These are phyloP conservation scores for Recurvomyces mirabilis DNA, from an alignment of 495 filamentous ascomycete genomes.

Conservation along the genomic window DNA sequence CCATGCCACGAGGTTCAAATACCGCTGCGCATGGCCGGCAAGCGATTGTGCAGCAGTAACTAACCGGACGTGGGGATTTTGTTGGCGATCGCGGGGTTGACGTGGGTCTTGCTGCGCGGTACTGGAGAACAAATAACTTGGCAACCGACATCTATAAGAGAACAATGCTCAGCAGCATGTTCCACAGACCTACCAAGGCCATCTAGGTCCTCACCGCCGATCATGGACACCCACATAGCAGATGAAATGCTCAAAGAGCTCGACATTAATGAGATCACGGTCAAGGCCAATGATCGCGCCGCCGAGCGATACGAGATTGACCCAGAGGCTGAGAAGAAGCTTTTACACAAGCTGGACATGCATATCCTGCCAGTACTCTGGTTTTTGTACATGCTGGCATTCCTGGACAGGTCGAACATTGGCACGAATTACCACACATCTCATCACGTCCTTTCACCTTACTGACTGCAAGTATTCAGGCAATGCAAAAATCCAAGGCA, in stretches of 20 bases:
- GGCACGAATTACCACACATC: background rate
- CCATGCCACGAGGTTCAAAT: too few species aligned
- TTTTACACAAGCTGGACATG: constrained; percentile 24
- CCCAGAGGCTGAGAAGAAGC: constrained; percentile 24
- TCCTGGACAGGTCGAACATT: constrained; percentile 47
- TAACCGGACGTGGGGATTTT: too few species aligned
- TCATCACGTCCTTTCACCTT: background rate
- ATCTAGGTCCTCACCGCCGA: too few species aligned
- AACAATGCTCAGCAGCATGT: too few species aligned
- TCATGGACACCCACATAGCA: constrained; percentile 18
- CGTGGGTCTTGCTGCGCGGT: too few species aligned
- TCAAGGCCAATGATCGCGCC: constrained; percentile 12
- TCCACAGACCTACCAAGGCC: too few species aligned
- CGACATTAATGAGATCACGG: constrained; percentile 14
- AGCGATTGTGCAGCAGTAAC: too few species aligned
- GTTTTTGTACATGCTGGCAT: constrained; percentile 36
- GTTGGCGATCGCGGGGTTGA: too few species aligned
- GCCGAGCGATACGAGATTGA: constrained; percentile 17
- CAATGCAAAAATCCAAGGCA: constrained; percentile 51
- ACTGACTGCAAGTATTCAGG: constrained; percentile 23
- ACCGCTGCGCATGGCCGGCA: too few species aligned
- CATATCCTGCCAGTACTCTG: constrained; percentile 34
- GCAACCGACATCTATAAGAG: too few species aligned
- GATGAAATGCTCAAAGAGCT: constrained; percentile 18
- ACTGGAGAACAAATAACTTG: too few species aligned